Evolutionary conservation across 345 rosid genomes (phyloP).

Genomic region (Nephelium lappaceum): DNA sequence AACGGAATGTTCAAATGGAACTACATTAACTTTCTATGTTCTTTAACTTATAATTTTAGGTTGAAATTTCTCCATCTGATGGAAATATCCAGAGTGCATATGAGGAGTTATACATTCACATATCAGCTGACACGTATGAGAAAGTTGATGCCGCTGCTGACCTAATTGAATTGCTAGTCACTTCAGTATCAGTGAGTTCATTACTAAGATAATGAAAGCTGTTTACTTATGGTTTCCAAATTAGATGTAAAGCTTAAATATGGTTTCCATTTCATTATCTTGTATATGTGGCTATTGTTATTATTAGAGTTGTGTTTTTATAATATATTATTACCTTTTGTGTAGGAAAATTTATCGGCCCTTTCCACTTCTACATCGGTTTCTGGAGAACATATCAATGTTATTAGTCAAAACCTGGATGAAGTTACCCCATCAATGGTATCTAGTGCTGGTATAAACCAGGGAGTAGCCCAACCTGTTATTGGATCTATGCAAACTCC

Average conservation of each 20-base stretch:
- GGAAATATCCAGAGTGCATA: conserved; percentile 47
- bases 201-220: conserved; percentile 18
- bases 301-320: neutral
- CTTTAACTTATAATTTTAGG: conserved; percentile 42
- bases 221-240: neutral
- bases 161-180: conserved; percentile 71
- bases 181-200: conserved; percentile 81
- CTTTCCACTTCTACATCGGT: conserved; percentile 34
- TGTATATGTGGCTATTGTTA: neutral
- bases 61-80: conserved; percentile 70
- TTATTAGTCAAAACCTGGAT: conserved; percentile 34
- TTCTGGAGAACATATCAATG: conserved; percentile 44
- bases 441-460: conserved; percentile 27
- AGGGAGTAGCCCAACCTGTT: conserved; percentile 33
- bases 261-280: neutral
- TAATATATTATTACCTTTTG: conserved; percentile 11
- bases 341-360: conserved; percentile 68
- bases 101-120: conserved; percentile 64
- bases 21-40: neutral
- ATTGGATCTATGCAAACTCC: conserved; percentile 42
- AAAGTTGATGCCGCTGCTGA: conserved; percentile 91
- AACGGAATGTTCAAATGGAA: neutral
- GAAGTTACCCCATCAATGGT: conserved; percentile 28
- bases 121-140: conserved; percentile 82
- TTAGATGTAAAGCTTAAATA: neutral